Percentiles rank a stretch among this genome's conserved stretches.
These are phyloP conservation scores for Prinsepia uniflora DNA, from an alignment of 306 rosid species.

Conservation along the genomic window DNA sequence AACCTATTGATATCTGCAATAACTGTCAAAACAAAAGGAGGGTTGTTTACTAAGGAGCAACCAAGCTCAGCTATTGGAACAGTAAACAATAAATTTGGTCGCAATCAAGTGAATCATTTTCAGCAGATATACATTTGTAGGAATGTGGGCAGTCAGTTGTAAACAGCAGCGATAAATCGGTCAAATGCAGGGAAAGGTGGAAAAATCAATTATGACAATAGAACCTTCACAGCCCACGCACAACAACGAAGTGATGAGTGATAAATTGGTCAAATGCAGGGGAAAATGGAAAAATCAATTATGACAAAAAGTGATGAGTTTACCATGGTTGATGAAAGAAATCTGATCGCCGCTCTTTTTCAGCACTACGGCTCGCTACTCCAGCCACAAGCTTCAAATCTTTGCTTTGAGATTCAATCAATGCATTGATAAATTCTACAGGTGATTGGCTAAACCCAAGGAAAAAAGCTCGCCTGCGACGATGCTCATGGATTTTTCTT, in stretches of 20 bases:
- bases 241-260: too few relatives aligned
- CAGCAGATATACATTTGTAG: not conserved
- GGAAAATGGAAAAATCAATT: not conserved
- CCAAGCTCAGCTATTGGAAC: not conserved
- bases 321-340: conserved; percentile 98
- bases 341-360: conserved; percentile 85
- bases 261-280: not conserved
- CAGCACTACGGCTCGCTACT: conserved; percentile 83
- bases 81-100: not conserved
- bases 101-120: not conserved
- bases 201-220: conserved; percentile 7
- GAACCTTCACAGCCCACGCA: too few relatives aligned
- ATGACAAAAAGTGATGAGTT: conserved; percentile 16
- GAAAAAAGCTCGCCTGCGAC: conserved; percentile 87
- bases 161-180: not conserved
- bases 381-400: conserved; percentile 87
- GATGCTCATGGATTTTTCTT: conserved; percentile 93
- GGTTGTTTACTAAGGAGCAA: not conserved
- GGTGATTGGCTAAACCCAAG: conserved; percentile 99
- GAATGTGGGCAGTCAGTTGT: not conserved
- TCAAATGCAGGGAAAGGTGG: not conserved
- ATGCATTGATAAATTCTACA: conserved; percentile 81
- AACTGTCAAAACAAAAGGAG: not conserved
- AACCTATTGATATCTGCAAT: too few relatives aligned
- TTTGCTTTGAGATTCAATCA: conserved; percentile 93